These are phyloP conservation scores for Zygosaccharomyces pseudobailii DNA, from an alignment of 1,139 yeast genomes.

Conservation along the genomic window DNA sequence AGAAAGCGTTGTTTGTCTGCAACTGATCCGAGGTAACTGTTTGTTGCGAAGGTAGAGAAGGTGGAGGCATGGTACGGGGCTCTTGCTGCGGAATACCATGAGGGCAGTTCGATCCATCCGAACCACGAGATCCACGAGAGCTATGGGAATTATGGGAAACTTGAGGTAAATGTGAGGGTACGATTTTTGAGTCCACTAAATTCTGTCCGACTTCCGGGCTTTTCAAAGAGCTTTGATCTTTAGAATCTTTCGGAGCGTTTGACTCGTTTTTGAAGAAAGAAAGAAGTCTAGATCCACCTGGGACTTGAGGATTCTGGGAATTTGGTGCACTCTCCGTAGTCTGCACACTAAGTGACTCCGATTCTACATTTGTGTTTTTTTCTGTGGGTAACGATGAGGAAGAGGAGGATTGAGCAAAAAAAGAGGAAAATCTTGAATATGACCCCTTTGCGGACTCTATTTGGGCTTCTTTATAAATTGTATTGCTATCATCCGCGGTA, in stretches of 20 bases:
- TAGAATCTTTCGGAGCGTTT: constrained; percentile 11
- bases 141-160: not conserved
- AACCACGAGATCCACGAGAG: not conserved
- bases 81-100: constrained; percentile 8
- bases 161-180: not conserved
- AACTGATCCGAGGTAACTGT: constrained; percentile 14
- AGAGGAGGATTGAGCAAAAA: constrained; percentile 23
- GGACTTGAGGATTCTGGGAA: constrained; percentile 5
- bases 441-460: constrained; percentile 21
- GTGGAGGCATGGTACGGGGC: not conserved
- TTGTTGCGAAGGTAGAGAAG: constrained; percentile 3
- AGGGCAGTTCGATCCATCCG: not conserved
- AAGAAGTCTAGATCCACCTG: constrained; percentile 30
- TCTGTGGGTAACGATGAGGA: constrained; percentile 7
- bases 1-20: constrained; percentile 27
- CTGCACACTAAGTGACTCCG: not conserved
- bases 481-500: not conserved
- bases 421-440: constrained; percentile 34
- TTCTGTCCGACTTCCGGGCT: constrained; percentile 1
- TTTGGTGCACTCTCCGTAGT: constrained; percentile 5
- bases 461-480: constrained; percentile 11
- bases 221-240: constrained; percentile 1
- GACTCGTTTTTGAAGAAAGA: constrained; percentile 27
- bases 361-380: constrained; percentile 12
- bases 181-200: not conserved